phyloP scores from a whole-genome alignment of 2,329 filamentous ascomycete species.

The Penicillium sp. region DNA sequence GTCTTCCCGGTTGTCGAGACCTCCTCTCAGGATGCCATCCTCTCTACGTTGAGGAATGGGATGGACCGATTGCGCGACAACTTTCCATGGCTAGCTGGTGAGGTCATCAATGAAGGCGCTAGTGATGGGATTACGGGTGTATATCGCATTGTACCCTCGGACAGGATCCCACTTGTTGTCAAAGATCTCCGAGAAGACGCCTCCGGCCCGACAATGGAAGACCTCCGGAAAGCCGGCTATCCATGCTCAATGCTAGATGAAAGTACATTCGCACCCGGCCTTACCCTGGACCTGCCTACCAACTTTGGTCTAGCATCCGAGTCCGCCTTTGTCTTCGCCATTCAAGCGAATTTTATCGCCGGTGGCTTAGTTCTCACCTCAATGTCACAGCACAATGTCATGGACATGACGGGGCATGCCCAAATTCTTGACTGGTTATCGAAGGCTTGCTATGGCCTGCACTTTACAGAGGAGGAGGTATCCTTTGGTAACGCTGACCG shows the following conservation, averaged over 20 bases:
- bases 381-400: constrained; percentile 48
- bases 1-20: constrained; percentile 6
- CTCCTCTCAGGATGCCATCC: constrained; percentile 7
- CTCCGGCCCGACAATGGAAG: constrained; percentile 39
- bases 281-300: constrained; percentile 26
- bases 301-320: constrained; percentile 26
- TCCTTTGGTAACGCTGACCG: constrained; percentile 43
- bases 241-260: constrained; percentile 53
- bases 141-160: constrained; percentile 40
- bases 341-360: constrained; percentile 51
- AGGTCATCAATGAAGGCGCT: constrained; percentile 39
- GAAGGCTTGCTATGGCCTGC: constrained; percentile 47
- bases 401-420: constrained; percentile 53
- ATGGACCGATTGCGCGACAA: constrained; percentile 9
- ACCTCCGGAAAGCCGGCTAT: constrained; percentile 39
- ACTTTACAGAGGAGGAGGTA: constrained; percentile 48
- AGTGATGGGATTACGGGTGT: constrained; percentile 28
- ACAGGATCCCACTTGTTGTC: constrained; percentile 38
- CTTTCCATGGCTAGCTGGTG: constrained; percentile 31
- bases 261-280: constrained; percentile 42
- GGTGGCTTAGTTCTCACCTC: constrained; percentile 53
- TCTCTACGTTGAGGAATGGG: constrained; percentile 9
- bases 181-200: constrained; percentile 44
- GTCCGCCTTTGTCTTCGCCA: constrained; percentile 43
- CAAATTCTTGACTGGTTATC: constrained; percentile 47